phyloP scores from a whole-genome alignment of 2,329 filamentous ascomycete genomes.

The Colletotrichum noveboracense region DNA sequence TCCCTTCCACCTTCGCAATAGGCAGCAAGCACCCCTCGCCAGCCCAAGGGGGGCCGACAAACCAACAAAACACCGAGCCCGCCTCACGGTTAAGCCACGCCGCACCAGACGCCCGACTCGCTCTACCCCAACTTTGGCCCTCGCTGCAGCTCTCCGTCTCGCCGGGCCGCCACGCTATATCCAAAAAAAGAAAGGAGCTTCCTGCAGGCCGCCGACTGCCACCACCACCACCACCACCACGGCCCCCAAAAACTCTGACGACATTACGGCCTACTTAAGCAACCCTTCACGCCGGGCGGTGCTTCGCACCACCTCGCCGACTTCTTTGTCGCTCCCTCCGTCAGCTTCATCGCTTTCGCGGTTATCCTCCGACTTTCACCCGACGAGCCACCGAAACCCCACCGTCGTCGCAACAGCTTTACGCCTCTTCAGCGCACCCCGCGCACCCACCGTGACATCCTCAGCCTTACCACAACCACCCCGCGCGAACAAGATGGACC shows the following conservation, averaged over 20 bases:
- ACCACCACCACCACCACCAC: neutral
- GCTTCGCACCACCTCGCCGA: neutral
- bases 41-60: neutral
- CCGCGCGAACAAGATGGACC: conserved; percentile 39
- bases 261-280: conserved; percentile 16
- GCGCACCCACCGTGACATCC: neutral
- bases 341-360: neutral
- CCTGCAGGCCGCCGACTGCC: neutral
- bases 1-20: neutral
- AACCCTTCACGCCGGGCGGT: neutral
- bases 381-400: neutral
- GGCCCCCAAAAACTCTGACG: conserved; percentile 10
- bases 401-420: neutral
- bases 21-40: neutral
- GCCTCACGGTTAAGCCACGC: neutral
- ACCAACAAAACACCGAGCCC: neutral
- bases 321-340: neutral
- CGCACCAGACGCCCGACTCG: neutral
- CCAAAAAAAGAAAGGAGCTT: conserved; percentile 15
- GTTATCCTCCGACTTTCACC: neutral
- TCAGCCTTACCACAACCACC: neutral
- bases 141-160: conserved; percentile 7
- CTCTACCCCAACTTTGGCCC: neutral
- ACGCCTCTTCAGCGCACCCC: neutral
- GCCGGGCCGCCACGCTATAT: neutral